Conservation (phyloP, 371 early-diverging fungal species). For the Umbelopsis sp. region DNA sequence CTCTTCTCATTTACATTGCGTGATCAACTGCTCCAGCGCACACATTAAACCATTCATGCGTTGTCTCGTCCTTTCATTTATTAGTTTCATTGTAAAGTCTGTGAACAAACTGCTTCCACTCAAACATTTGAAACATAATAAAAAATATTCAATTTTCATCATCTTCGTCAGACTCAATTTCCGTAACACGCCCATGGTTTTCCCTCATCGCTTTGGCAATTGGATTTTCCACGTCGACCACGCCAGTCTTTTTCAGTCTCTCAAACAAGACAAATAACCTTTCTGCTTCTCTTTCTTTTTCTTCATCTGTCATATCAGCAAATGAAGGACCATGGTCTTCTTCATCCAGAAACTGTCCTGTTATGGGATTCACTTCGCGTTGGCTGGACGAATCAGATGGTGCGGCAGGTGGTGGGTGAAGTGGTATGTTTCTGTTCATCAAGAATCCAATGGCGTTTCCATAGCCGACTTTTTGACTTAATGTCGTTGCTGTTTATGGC, state of each 20-base stretch:
- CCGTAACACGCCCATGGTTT: conserved; percentile 35
- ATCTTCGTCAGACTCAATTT: conserved; percentile 23
- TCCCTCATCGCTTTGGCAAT: conserved; percentile 58
- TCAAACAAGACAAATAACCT: conserved; percentile 91
- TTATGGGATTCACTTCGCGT: conserved; percentile 81
- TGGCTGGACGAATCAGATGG: conserved; percentile 18
- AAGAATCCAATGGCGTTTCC: conserved; percentile 93
- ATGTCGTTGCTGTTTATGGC: conserved; percentile 55
- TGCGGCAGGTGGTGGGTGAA: conserved; percentile 34
- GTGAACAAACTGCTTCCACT: background rate
- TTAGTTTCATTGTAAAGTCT: too few relatives aligned
- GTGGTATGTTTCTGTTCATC: conserved; percentile 63
- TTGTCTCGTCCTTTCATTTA: too few relatives aligned
- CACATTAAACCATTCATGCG: too few relatives aligned
- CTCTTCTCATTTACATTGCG: too few relatives aligned
- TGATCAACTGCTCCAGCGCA: too few relatives aligned
- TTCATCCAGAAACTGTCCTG: conserved; percentile 65
- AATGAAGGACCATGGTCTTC: conserved; percentile 55
- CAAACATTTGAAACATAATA: background rate
- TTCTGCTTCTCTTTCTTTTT: conserved; percentile 94
- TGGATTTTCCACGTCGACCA: conserved; percentile 77
- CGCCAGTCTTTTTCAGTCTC: conserved; percentile 86
- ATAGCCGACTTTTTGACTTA: conserved; percentile 85
- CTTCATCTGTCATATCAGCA: conserved; percentile 92
- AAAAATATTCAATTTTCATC: background rate